These are phyloP conservation scores for Acmispon strigosus DNA, from an alignment of 306 rosid genomes.

Conservation along the genomic window DNA sequence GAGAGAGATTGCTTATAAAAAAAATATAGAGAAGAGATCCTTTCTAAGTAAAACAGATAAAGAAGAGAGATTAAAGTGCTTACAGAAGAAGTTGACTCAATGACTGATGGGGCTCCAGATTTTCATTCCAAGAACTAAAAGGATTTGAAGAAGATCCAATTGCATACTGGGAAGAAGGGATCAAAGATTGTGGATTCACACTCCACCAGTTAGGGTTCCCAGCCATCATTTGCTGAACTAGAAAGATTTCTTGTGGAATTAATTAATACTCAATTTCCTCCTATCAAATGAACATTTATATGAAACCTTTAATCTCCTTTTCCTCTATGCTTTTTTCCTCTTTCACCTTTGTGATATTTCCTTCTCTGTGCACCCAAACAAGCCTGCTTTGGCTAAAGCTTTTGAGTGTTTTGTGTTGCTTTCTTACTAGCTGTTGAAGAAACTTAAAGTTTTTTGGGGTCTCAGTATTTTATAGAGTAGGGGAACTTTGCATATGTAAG, in stretches of 20 bases:
- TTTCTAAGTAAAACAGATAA: no score
- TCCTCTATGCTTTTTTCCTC: constrained; percentile 30
- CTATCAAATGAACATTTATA: not conserved
- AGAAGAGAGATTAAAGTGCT: constrained; percentile 4
- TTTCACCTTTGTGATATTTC: constrained; percentile 44
- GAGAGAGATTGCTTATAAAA: no score
- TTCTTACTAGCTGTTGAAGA: constrained; percentile 43
- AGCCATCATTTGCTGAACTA: constrained; percentile 68
- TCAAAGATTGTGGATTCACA: constrained; percentile 65
- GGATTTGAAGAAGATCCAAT: constrained; percentile 59
- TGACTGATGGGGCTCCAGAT: constrained; percentile 40
- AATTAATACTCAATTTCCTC: not conserved
- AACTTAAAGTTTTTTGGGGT: constrained; percentile 39
- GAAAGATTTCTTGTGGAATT: not conserved
- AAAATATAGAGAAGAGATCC: no score
- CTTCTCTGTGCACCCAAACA: constrained; percentile 52
- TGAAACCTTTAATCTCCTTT: constrained; percentile 4
- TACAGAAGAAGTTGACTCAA: constrained; percentile 72
- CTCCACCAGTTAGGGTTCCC: constrained; percentile 96
- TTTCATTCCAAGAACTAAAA: constrained; percentile 37
- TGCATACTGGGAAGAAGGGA: constrained; percentile 51
- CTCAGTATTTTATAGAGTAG: constrained; percentile 45
- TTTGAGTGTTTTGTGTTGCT: constrained; percentile 38
- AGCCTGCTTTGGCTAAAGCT: constrained; percentile 49
- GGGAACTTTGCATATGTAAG: constrained; percentile 44